Evolutionary conservation across 2,329 filamentous ascomycete species (phyloP), one percentile per base, ranked within the genome.

Genomic region (Scedosporium minutisporum): DNA sequence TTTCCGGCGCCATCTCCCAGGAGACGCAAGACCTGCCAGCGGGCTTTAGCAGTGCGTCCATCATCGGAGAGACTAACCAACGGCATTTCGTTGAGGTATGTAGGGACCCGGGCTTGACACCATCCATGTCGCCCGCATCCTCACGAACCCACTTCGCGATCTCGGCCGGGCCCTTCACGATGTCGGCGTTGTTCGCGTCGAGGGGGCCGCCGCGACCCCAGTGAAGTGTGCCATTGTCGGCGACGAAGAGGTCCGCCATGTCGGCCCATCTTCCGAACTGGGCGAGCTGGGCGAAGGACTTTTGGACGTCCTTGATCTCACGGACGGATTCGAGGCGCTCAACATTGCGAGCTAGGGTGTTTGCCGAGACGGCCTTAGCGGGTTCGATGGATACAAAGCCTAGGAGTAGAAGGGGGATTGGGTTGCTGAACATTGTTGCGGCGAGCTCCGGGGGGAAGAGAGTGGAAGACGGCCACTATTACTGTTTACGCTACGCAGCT

Each of bases 281-380:
- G 10, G 59, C 59, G n/a, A 29, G 46, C 25, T 61, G 44, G 14
- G 42, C 42, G 38, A 61, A 53, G 5, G 59, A 51, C 21, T 61
- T 61, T 29, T 61, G 59, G 6, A 61, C 25, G n/a, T 61, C 59
- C 25, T 61, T 61, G 44, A 53, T 61, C 23, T 51, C 42, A n/a
- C 59, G 59, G 4, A 61, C 59, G 10, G 59, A 61, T 53, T 61
- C 59, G n/a, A 61, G 10, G 23, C 58, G 38, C 9, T 10, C 44
- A 10, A 61, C 44, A 27, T 61, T 44, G 12, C 42, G 59, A 33
- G 44, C 42, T 3, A 61, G n/a, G 23, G 42, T 23, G 23, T 18
- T 55, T 23, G 23, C 18, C 6, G 21, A 27, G 21, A 48, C 44
- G 9, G n/a, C 44, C 3, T 21, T n/a, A 1, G 9, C 4, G 9